Percentiles rank a stretch among this genome's conserved stretches.
phyloP scores from a whole-genome alignment of 345 rosid species.

The rapeseed (Brassica napus) region Da-Ae NC_063446.1:66254001-66254500 shows the following conservation, averaged over 20 bases:
- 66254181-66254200: constrained; percentile 95
- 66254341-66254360: constrained; percentile 90
- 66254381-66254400: constrained; percentile 89
- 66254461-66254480: constrained; percentile 82
- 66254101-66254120: constrained; percentile 97
- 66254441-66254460: constrained; percentile 83
- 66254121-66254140: constrained; percentile 95
- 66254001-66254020: constrained; percentile 91
- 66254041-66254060: constrained; percentile 99
- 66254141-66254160: constrained; percentile 91
- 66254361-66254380: constrained; percentile 92
- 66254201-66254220: constrained; percentile 54
- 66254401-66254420: constrained; percentile 93
- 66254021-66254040: constrained; percentile 90
- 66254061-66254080: constrained; percentile 88
- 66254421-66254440: constrained; percentile 98
- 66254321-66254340: constrained; percentile 91
- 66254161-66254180: constrained; percentile 91
- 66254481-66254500: constrained; percentile 93
- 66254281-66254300: constrained; percentile 19
- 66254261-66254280: background rate
- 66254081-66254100: constrained; percentile 93
- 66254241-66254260: background rate
- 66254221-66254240: background rate
- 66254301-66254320: constrained; percentile 53